Evolutionary conservation across 192 early-diverging fungal species (phyloP), one percentile per base, ranked within the genome.

Genomic region (Rhizoclosmatium sp.): DNA sequence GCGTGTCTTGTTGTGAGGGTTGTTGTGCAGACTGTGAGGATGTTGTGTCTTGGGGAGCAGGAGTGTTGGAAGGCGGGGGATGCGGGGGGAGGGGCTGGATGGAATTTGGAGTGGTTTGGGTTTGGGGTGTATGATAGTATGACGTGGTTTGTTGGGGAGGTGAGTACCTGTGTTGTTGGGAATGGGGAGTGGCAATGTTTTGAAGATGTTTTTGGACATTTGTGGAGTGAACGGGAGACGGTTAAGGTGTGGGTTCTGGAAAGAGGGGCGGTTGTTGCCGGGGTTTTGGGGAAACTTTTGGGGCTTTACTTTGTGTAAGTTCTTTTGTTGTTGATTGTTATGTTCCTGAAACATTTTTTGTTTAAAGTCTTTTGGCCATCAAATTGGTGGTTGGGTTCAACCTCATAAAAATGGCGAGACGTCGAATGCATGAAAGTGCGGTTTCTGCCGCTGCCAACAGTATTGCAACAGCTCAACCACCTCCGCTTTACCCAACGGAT

Each of bases 341-440:
- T 44, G 19, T 41, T 45, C 39, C 44, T 60, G 10, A 44, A 46
- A 56, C 48, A 54, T 62, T 44, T 61, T 41, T 65, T 23, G 14
- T 49, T 14, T 31, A 23, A 48, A 89, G 88, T 10, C 78, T 90
- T 3, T 87, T 94, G 46, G 81, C 84, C 51, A 58, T 92, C n/a
- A 97, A 97, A 82, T 83, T 97, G 21, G 62, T 92, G 19, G 89
- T 95, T 75, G 94, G 93, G 3, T 91, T 88, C 69, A 90, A 89
- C n/a, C 81, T 97, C 69, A 89, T 94, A 51, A 89, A 88, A 44
- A 90, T 90, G 87, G 91, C 94, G 2, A 88, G 41, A 75, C 3
- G 78, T 81, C 47, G 80, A 77, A n/a, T 84, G 81, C 69, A 82
- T 77, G 64, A 64, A 82, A 23, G 75, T 85, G n/a, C 77, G 70